A percentile compares a stretch with the other conserved stretches of the same genome.
Conservation (phyloP, 2,329 filamentous ascomycete genomes). For the Cladosporium sp. region DNA sequence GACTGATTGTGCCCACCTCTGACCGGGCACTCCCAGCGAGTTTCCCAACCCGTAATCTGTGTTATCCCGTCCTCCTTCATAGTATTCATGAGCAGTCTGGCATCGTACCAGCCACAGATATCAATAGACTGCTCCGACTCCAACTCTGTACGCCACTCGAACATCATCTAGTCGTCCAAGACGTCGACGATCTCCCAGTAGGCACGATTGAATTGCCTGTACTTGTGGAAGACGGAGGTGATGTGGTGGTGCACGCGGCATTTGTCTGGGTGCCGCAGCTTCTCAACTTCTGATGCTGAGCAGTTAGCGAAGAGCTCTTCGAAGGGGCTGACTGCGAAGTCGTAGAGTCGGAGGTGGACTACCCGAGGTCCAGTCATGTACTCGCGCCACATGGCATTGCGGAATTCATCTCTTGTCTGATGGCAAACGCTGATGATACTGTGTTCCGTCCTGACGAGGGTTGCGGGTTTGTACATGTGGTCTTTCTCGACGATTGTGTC, state of each 20-base stretch:
- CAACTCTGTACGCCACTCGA: not conserved
- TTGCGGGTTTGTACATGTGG: not conserved
- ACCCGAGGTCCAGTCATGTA: not conserved
- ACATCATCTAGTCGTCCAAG: not conserved
- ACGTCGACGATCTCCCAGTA: not conserved
- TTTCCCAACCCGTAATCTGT: not conserved
- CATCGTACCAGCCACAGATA: not conserved
- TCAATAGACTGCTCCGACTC: not conserved
- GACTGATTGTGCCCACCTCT: no score
- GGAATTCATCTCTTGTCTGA: not conserved
- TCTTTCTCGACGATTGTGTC: not conserved
- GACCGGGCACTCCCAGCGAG: not conserved
- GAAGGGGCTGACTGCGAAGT: not conserved
- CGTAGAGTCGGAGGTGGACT: not conserved
- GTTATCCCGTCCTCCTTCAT: not conserved
- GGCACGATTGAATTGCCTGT: not conserved
- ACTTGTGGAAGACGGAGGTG: not conserved
- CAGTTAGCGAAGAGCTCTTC: not conserved
- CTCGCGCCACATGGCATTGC: not conserved
- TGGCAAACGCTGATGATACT: not conserved
- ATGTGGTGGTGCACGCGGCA: not conserved
- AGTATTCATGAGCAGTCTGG: not conserved
- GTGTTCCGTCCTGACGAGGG: not conserved
- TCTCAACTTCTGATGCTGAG: not conserved
- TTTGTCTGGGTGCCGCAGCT: not conserved